Percentiles rank a stretch among this genome's conserved stretches.
These are phyloP conservation scores for Coniosporium tulheliwenetii DNA, from an alignment of 2,329 filamentous ascomycete genomes.

Conservation along the genomic window DNA sequence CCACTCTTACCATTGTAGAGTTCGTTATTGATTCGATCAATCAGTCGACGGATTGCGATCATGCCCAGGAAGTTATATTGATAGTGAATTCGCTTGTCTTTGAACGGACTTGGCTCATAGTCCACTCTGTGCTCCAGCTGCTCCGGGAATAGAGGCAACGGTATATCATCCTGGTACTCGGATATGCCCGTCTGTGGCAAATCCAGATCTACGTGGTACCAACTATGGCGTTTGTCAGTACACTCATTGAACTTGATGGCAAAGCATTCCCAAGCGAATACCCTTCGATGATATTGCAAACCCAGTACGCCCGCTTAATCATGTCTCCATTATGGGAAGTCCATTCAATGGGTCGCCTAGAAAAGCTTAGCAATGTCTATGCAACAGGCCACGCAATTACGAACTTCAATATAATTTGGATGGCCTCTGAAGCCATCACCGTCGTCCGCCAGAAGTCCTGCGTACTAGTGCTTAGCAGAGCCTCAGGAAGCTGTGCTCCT, in stretches of 20 bases:
- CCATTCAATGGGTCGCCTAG: slow-evolving; percentile 25
- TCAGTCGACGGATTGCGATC: slow-evolving; percentile 38
- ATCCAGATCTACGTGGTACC: slow-evolving; percentile 42
- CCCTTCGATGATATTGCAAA: slow-evolving; percentile 40
- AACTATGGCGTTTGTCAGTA: no score
- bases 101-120: no score
- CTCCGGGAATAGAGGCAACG: no score
- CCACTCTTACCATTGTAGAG: slow-evolving; percentile 36
- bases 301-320: slow-evolving; percentile 40
- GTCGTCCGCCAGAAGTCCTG: slow-evolving; percentile 47
- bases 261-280: no score
- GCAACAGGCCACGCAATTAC: no score
- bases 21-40: slow-evolving; percentile 34
- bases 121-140: no score
- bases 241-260: no score
- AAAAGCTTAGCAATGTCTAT: background rate
- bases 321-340: slow-evolving; percentile 32
- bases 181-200: slow-evolving; percentile 40
- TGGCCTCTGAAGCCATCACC: slow-evolving; percentile 39
- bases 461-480: slow-evolving; percentile 8
- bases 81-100: no score
- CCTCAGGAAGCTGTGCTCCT: slow-evolving; percentile 3
- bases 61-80: slow-evolving; percentile 47
- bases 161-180: slow-evolving; percentile 34
- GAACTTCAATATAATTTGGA: slow-evolving; percentile 25